A percentile compares a stretch with the other conserved stretches of the same genome.
Conservation (phyloP, 2,329 filamentous ascomycete genomes). For the Alternaria burnsii region DNA sequence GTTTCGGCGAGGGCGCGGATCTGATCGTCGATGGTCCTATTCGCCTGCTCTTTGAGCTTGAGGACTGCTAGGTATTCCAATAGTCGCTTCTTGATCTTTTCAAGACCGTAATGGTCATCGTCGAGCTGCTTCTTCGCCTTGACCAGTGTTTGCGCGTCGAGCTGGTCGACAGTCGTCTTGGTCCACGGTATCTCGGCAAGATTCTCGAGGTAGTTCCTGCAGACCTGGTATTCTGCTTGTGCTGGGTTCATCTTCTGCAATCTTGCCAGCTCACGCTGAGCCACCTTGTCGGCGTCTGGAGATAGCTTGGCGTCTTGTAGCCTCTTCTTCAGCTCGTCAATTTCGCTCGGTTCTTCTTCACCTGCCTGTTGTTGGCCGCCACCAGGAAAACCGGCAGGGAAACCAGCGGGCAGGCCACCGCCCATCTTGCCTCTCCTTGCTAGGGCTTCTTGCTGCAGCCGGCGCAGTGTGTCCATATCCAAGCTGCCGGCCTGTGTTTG, state of each 20-base stretch:
- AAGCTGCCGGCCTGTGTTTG: conserved; percentile 58
- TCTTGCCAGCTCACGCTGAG: conserved; percentile 85
- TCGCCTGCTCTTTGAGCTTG: conserved; percentile 90
- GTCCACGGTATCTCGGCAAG: conserved; percentile 94
- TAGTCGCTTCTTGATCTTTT: conserved; percentile 96
- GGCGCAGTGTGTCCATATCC: conserved; percentile 56
- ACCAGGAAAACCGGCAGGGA: conserved; percentile 56
- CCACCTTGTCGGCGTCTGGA: conserved; percentile 87
- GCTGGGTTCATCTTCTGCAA: conserved; percentile 95
- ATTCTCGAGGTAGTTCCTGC: conserved; percentile 91
- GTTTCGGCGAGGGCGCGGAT: conserved; percentile 67
- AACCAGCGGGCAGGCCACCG: conserved; percentile 45
- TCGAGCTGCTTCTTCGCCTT: conserved; percentile 89
- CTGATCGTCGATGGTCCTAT: conserved; percentile 81
- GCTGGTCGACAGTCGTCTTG: conserved; percentile 81
- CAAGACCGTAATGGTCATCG: conserved; percentile 93
- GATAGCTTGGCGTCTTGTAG: conserved; percentile 82
- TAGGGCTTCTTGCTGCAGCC: conserved; percentile 55
- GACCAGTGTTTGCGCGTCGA: conserved; percentile 80
- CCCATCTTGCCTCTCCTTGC: conserved; percentile 46
- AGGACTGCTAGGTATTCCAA: conserved; percentile 97
- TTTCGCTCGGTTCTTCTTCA: conserved; percentile 85
- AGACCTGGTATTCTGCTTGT: conserved; percentile 95
- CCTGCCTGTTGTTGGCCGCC: conserved; percentile 56
- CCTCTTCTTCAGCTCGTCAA: conserved; percentile 90